Percentiles rank a stretch among this genome's conserved stretches.
These are phyloP conservation scores for Penicillium sp. DNA, from an alignment of 2,329 filamentous ascomycete species.

Conservation along the genomic window DNA sequence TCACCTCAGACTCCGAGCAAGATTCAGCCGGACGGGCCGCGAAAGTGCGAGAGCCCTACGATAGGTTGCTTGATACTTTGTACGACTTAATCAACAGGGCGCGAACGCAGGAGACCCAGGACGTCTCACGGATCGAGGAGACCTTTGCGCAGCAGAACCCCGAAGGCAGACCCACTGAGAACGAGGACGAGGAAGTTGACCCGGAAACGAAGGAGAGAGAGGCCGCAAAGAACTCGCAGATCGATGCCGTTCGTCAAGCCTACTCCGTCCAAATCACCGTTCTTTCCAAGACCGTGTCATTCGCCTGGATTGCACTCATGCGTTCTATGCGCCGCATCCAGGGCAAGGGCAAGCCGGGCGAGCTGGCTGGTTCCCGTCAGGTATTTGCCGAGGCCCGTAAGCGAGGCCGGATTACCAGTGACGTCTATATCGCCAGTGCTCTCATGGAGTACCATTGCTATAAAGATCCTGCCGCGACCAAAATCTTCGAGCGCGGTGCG, in stretches of 20 bases:
- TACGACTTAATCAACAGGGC: conserved; percentile 76
- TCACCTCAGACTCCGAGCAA: conserved; percentile 70
- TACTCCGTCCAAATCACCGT: conserved; percentile 68
- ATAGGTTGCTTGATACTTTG: conserved; percentile 76
- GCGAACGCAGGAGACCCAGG: conserved; percentile 61
- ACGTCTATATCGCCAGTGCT: conserved; percentile 90
- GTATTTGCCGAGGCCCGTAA: conserved; percentile 86
- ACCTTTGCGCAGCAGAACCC: conserved; percentile 45
- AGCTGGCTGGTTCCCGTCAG: conserved; percentile 68
- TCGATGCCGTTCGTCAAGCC: conserved; percentile 58
- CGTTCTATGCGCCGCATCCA: conserved; percentile 91
- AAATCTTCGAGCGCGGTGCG: conserved; percentile 91
- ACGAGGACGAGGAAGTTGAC: conserved; percentile 52
- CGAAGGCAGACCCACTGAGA: conserved; percentile 30
- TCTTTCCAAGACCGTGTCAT: conserved; percentile 80
- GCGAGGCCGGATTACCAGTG: conserved; percentile 81
- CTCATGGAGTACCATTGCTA: conserved; percentile 94
- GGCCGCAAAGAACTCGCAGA: conserved; percentile 51
- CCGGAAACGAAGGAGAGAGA: conserved; percentile 50
- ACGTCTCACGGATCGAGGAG: conserved; percentile 53
- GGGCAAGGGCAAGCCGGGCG: conserved; percentile 70
- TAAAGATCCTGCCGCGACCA: conserved; percentile 84
- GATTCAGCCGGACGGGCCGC: conserved; percentile 60
- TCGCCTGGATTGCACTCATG: conserved; percentile 91
- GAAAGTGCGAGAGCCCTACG: conserved; percentile 76